Base-by-base conservation (phyloP, 768 basidiomycete genomes). In the Boletus bicolor region DNA sequence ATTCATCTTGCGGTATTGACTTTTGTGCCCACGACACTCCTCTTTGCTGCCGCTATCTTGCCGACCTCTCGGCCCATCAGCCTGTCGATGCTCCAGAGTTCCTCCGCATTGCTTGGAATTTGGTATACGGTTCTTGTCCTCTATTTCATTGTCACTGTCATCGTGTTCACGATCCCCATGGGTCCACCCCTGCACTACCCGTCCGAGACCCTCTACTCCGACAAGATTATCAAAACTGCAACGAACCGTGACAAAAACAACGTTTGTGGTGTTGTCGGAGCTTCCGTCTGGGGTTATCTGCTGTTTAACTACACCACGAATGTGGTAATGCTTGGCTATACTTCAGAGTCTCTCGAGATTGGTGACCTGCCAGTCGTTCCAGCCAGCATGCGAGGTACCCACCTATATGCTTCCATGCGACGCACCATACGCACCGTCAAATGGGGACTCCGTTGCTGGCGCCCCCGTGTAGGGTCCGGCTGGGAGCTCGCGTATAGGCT, bases 241-340 rank as follows among this genome's bases (percentile, higher is more conserved):
- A 87, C 86, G 7, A 88, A 85, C 54, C 70, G 69, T n/a, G 80
- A 81, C n/a, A 71, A 79, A 38, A 80, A 86, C 57, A 96, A 95
- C 63, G 90, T 95, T 17, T 85, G 82, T 47, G 88, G 87, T 42
- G 34, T 55, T 36, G 55, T 64, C 79, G 86, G 78, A 54, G 77
- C 83, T 24, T 73, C 76, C 3, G 71, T 79, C 21, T 72, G 66
- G 61, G 51, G 49, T 39, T 59, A 76, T 49, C 71, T 97, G 6
- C 72, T 93, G n/a, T 97, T 97, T 71, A 84, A 84, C 15, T 94
- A 93, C 68, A 91, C 89, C 37, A 94, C 92, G 1, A 85, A 87
- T 57, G 90, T 97, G 14, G 83, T 95, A 53, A 84, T 85, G 82
- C 83, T 93, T 41, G 93, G 92, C 3, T 84, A 91, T 71, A 77